Percentiles rank a stretch among this genome's conserved stretches.
phyloP scores from a whole-genome alignment of 805 yeast species.

The Monosporozyma aquatica region DNA sequence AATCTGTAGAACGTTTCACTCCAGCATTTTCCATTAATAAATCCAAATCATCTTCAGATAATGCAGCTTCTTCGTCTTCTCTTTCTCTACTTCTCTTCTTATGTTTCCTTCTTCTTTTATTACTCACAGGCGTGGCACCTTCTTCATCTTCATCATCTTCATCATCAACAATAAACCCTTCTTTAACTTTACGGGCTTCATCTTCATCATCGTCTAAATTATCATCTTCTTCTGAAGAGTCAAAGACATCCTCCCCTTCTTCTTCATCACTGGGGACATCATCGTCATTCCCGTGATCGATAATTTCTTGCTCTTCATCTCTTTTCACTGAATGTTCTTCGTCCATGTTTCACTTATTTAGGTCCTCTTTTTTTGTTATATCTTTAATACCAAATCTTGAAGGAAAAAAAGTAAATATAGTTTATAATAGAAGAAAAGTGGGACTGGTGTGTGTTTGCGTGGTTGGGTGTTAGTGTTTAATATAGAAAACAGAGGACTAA shows the following conservation, averaged over 20 bases:
- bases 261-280: conserved; percentile 34
- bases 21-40: conserved; percentile 87
- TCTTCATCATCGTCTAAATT: conserved; percentile 84
- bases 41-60: conserved; percentile 94
- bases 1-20: conserved; percentile 38
- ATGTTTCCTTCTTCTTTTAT: conserved; percentile 31
- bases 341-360: conserved; percentile 6
- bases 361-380: not conserved
- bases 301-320: conserved; percentile 24
- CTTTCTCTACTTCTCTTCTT: conserved; percentile 33
- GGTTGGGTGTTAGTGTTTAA: too few relatives aligned
- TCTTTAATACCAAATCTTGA: too few relatives aligned
- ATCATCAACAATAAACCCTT: conserved; percentile 91
- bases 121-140: conserved; percentile 20
- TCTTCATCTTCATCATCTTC: conserved; percentile 57
- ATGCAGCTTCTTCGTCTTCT: conserved; percentile 49
- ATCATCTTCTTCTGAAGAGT: conserved; percentile 85
- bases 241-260: conserved; percentile 44
- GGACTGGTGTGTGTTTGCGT: too few relatives aligned
- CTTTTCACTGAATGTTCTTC: conserved; percentile 5
- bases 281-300: conserved; percentile 29
- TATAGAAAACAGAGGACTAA: too few relatives aligned
- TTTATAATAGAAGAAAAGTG: too few relatives aligned
- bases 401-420: too few relatives aligned
- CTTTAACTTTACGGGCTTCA: conserved; percentile 71